Evolutionary conservation across 768 basidiomycete genomes (phyloP).

Genomic region (Tylopilus intermedius): DNA sequence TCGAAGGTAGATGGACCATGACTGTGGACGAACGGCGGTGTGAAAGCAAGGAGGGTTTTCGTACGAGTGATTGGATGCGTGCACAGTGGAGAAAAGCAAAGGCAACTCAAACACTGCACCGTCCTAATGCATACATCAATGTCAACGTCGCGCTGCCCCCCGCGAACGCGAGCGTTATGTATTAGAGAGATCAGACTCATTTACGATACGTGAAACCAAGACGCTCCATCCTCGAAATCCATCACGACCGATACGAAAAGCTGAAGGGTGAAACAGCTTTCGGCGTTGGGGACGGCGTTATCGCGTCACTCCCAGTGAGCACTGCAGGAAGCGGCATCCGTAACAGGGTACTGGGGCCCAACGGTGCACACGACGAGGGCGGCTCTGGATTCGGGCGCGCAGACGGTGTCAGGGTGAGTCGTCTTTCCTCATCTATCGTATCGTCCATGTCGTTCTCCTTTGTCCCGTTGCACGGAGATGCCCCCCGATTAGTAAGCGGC

Average conservation of each 20-base stretch:
- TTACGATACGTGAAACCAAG: background rate
- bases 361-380: conserved; percentile 43
- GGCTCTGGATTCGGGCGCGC: conserved; percentile 57
- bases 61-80: too few relatives aligned
- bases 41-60: too few relatives aligned
- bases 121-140: background rate
- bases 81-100: too few relatives aligned
- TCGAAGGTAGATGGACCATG: too few relatives aligned
- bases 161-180: background rate
- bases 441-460: background rate
- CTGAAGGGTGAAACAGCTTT: conserved; percentile 14
- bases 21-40: too few relatives aligned
- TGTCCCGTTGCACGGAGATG: background rate
- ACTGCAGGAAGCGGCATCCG: conserved; percentile 36
- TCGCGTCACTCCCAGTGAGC: conserved; percentile 39
- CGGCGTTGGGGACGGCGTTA: conserved; percentile 43
- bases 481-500: conserved; percentile 6
- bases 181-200: background rate
- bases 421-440: conserved; percentile 27
- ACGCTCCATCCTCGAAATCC: background rate
- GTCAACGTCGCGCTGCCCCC: background rate
- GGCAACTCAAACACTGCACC: too few relatives aligned
- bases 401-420: conserved; percentile 40
- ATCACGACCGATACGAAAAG: conserved; percentile 9
- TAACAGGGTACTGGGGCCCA: conserved; percentile 36